Conservation (phyloP, 345 rosid species). For the Eucalyptus sideroxylon region DNA sequence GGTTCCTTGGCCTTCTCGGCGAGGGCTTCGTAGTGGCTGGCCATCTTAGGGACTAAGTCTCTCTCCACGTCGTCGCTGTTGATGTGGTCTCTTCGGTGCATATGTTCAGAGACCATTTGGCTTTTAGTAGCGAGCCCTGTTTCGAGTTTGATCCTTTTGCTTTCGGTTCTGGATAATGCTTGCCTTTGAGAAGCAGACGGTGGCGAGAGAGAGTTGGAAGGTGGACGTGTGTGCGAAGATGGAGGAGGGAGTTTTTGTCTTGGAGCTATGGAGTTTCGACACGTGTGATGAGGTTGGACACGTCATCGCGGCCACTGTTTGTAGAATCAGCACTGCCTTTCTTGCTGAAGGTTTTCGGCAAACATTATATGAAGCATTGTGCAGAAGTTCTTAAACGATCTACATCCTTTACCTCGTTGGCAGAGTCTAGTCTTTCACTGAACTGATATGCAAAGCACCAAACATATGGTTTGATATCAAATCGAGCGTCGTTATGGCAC, state of each 20-base stretch:
- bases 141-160: not conserved
- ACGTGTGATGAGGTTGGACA: not conserved
- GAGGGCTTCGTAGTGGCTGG: conserved; percentile 44
- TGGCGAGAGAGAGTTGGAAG: not conserved
- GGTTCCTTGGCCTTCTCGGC: not conserved
- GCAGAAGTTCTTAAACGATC: not conserved
- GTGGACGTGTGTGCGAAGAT: not conserved
- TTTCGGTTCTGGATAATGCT: not conserved
- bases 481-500: not conserved
- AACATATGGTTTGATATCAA: not conserved
- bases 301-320: not conserved
- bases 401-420: not conserved
- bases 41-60: conserved; percentile 55
- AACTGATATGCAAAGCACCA: not conserved
- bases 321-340: not conserved
- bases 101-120: conserved; percentile 50
- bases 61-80: conserved; percentile 29
- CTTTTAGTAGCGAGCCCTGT: not conserved
- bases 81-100: conserved; percentile 18
- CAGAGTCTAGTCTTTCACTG: not conserved
- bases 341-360: not conserved
- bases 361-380: not conserved
- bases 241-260: not conserved
- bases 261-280: not conserved
- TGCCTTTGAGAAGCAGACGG: not conserved